Conservation (phyloP, 2,329 filamentous ascomycete genomes). For the Chaetomium olivaceum region DNA sequence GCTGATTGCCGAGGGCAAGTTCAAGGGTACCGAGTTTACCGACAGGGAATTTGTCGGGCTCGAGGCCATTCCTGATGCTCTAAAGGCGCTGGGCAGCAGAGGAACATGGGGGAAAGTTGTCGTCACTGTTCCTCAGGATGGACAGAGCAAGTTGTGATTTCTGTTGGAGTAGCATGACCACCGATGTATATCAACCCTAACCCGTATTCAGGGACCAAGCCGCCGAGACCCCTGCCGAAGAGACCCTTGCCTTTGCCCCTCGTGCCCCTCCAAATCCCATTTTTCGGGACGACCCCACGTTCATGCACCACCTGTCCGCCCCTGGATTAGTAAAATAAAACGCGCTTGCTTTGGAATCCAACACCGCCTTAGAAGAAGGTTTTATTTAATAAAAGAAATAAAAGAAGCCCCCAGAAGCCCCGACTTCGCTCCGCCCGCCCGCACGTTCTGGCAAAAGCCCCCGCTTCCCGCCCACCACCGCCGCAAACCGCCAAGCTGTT, state of each 20-base stretch:
- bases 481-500: slow-evolving; percentile 78
- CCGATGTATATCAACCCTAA: slow-evolving; percentile 14
- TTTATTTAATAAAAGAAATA: slow-evolving; percentile 8
- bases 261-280: slow-evolving; percentile 20
- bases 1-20: slow-evolving; percentile 75
- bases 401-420: background rate
- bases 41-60: slow-evolving; percentile 82
- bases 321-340: slow-evolving; percentile 29
- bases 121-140: slow-evolving; percentile 74
- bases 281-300: slow-evolving; percentile 24
- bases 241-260: slow-evolving; percentile 15
- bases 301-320: slow-evolving; percentile 1
- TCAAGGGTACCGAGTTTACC: slow-evolving; percentile 77
- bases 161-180: background rate
- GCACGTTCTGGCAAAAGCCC: background rate
- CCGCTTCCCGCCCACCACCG: slow-evolving; percentile 19
- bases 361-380: slow-evolving; percentile 1
- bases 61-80: slow-evolving; percentile 73
- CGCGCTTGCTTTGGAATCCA: slow-evolving; percentile 23
- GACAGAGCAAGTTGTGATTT: slow-evolving; percentile 55
- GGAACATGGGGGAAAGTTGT: slow-evolving; percentile 97
- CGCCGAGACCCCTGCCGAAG: background rate
- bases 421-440: slow-evolving; percentile 8
- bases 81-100: slow-evolving; percentile 74
- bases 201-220: slow-evolving; percentile 13